Base-by-base conservation (phyloP, 2,329 filamentous ascomycete species). In the Plenodomus biglobosus region DNA sequence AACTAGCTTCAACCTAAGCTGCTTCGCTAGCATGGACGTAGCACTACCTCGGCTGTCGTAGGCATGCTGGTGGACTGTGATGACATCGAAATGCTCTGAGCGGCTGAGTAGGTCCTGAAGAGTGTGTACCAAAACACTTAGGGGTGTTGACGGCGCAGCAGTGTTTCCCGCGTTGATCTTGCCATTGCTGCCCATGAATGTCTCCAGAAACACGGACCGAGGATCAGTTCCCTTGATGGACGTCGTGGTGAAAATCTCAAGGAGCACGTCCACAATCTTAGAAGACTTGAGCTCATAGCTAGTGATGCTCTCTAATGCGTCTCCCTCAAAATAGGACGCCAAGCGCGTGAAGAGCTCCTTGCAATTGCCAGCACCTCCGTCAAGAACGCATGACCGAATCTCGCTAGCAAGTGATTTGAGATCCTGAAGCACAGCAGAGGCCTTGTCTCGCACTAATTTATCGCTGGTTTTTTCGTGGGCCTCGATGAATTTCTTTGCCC, bases 71-170 rank as follows among this genome's bases (percentile, higher is more conserved):
- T 95, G 90, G 46, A 97, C 92, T 7, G 94, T 99, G 53, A 96
- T 84, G 38, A 99, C 92, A 68, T 99, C 94, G 63, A 97, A 99
- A 76, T 97, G 92, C 76, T 99, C 94, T 27, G 92, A 95, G 59
- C 94, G 86, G 77, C 94, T 99, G 47, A 99, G 82, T 48, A 99
- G 78, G 74, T 99, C 94, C 73, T 99, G 94, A 24, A 99, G 79
- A 72, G 99, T 99, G 70, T 92, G 88, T 35, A 96, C 86, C 70
- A 99, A 80, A 43, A 95, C 83, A 64, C 91, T 94, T 71, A 97
- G 96, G 1, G 91, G 86, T 0, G 92, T 96, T 0, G 85, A 80
- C 2, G 89, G 85, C 10, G 86, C 88, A 46, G 87, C 83, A 11
- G 79, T 80, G 27, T 79, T 84, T 3, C 83, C 80, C 15, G 84